A percentile compares a stretch with the other conserved stretches of the same genome.
Conservation (phyloP, 2,329 filamentous ascomycete species). For the Thelonectria rubi region DNA sequence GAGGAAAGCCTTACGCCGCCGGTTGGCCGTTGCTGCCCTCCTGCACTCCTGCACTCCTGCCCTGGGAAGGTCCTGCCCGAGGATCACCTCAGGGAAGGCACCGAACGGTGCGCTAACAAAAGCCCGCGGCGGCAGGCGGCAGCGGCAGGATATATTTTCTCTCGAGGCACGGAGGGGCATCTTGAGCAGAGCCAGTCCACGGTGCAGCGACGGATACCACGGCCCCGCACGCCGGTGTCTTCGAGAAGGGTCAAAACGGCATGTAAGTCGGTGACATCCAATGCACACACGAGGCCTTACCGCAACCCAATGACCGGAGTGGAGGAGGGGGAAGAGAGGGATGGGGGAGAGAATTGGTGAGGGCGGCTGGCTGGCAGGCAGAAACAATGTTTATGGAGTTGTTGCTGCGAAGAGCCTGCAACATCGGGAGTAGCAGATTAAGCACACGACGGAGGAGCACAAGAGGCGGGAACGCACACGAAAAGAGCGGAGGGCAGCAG, state of each 20-base stretch:
- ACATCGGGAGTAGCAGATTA: constrained; percentile 9
- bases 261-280: constrained; percentile 19
- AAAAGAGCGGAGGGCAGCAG: constrained; percentile 9
- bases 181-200: background rate
- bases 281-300: constrained; percentile 17
- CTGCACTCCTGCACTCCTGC: background rate
- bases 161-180: background rate
- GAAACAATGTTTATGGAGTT: constrained; percentile 19
- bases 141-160: constrained; percentile 13
- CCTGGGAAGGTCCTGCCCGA: too few relatives aligned
- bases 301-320: constrained; percentile 3
- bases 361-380: background rate
- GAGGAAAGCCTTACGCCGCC: background rate
- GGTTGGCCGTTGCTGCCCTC: background rate
- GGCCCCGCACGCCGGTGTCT: constrained; percentile 16
- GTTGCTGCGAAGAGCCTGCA: background rate
- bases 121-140: constrained; percentile 1
- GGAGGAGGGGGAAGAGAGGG: constrained; percentile 4
- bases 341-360: constrained; percentile 2
- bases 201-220: constrained; percentile 12
- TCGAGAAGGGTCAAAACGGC: constrained; percentile 12
- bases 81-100: background rate
- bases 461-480: background rate
- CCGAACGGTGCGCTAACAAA: background rate
- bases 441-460: background rate